Base-by-base conservation (phyloP, 306 rosid species). In the Vachellia pachyceras region DNA sequence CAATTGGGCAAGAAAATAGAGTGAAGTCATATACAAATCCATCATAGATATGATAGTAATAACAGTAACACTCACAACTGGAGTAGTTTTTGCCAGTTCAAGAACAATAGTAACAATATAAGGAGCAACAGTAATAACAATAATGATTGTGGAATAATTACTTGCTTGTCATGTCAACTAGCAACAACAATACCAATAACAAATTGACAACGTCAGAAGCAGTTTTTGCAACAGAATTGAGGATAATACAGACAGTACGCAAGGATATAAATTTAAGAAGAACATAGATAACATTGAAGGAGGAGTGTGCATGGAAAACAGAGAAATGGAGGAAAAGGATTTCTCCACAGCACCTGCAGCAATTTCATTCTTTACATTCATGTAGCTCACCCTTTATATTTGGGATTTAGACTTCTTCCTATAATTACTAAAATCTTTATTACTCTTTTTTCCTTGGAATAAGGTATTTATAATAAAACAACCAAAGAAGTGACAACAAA, bases 1-100 rank as follows among this genome's bases (percentile, higher is more conserved):
- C 61, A 82, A 88, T 50, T 25, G 66, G 37, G 22, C 20, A 7
- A 73, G 18, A 41, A 68, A 22, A 68, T 10, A 40, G 73, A 25
- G 11, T 10, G 35, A 5, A 20, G 29, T 68, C 36, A 68, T 68
- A 41, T 40, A 68, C 35, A 40, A 68, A 68, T 41, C 22, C 52
- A 68, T 68, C 25, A 61, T 22, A n/a, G 60, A 54, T 18, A 5
- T 58, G 36, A 23, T 58, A 23, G 35, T 58, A 23, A 58, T 23
- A 23, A 22, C 35, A 25, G 3, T 58, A 60, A 5, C 25, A 29
- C 37, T 60, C 18, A 60, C 37, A 60, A 12, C 37, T 12, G 12
- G 37, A 60, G 67, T 12, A 60, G 39, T 25, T 60, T 60, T 60
- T 60, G 2, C 15, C 67, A 23, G 36, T 60, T 22, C 15, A 60